phyloP scores from a whole-genome alignment of 306 rosid genomes.

The Albizia julibrissin region DNA sequence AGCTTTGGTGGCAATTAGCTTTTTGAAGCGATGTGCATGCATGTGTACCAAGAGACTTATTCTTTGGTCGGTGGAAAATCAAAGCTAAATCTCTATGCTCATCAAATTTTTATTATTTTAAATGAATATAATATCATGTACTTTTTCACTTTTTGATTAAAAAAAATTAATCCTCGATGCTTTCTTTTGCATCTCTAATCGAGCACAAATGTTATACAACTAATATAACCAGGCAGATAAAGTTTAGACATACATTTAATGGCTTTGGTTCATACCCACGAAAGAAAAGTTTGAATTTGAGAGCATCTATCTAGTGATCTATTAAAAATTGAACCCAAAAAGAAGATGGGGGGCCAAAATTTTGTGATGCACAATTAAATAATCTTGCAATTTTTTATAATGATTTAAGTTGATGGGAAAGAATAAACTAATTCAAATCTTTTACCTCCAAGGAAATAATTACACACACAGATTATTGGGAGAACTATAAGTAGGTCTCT shows the following conservation, averaged over 20 bases:
- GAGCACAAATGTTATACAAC: neutral
- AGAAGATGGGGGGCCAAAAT: neutral
- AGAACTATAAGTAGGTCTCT: no score
- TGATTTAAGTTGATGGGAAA: slow-evolving; percentile 17
- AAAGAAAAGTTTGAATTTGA: neutral
- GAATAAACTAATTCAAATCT: neutral
- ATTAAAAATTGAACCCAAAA: neutral
- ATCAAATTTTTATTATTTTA: slow-evolving; percentile 27
- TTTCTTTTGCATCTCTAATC: slow-evolving; percentile 26
- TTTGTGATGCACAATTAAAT: neutral
- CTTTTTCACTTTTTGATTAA: slow-evolving; percentile 40
- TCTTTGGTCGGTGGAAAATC: slow-evolving; percentile 43
- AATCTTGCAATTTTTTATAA: neutral
- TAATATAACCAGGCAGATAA: neutral
- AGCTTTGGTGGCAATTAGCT: slow-evolving; percentile 30
- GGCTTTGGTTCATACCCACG: slow-evolving; percentile 12
- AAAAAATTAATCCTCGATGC: slow-evolving; percentile 7
- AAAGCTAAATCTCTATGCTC: slow-evolving; percentile 30
- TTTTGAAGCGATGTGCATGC: slow-evolving; percentile 36
- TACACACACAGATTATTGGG: no score
- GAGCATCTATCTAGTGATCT: slow-evolving; percentile 10
- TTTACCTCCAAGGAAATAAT: neutral
- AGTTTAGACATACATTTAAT: neutral
- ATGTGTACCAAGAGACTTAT: slow-evolving; percentile 31
- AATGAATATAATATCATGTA: slow-evolving; percentile 24